These are phyloP conservation scores for Colletotrichum abscissum DNA, from an alignment of 2,329 filamentous ascomycete genomes.

Conservation along the genomic window DNA sequence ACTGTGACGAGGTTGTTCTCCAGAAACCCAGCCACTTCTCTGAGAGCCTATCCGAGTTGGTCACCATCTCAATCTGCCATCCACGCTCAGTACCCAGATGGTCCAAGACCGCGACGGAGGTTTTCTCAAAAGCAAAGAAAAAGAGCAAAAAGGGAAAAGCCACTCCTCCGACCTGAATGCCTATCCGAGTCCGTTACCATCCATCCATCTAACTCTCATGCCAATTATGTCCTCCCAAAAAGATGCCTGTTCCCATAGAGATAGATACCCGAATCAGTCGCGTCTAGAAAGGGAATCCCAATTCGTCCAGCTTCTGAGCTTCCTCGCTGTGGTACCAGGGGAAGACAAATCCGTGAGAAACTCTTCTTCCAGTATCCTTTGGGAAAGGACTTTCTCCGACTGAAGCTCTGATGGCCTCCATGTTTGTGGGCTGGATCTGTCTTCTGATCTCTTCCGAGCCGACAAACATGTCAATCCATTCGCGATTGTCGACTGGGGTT, in stretches of 20 bases:
- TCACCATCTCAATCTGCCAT: neutral
- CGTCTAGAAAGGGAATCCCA: neutral
- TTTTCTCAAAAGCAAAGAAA: too few species aligned
- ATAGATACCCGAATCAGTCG: neutral
- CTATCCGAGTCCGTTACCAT: neutral
- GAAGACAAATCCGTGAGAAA: constrained; percentile 9
- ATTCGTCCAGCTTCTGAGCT: neutral
- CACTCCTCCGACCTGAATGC: neutral
- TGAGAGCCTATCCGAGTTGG: neutral
- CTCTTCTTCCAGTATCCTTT: neutral
- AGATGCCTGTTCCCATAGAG: too few species aligned
- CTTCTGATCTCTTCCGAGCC: neutral
- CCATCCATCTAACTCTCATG: neutral
- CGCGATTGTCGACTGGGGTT: neutral
- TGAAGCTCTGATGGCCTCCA: neutral
- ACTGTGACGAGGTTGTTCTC: neutral
- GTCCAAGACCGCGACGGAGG: too few species aligned
- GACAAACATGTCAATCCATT: neutral
- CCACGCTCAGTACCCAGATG: too few species aligned
- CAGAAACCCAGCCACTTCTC: neutral
- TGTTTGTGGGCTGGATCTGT: neutral
- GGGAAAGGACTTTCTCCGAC: constrained; percentile 11
- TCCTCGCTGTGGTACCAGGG: constrained; percentile 4
- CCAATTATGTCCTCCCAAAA: neutral
- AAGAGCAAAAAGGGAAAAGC: too few species aligned